Evolutionary conservation across 192 early-diverging fungal species (phyloP).

Genomic region (Lobulomyces angularis): DNA sequence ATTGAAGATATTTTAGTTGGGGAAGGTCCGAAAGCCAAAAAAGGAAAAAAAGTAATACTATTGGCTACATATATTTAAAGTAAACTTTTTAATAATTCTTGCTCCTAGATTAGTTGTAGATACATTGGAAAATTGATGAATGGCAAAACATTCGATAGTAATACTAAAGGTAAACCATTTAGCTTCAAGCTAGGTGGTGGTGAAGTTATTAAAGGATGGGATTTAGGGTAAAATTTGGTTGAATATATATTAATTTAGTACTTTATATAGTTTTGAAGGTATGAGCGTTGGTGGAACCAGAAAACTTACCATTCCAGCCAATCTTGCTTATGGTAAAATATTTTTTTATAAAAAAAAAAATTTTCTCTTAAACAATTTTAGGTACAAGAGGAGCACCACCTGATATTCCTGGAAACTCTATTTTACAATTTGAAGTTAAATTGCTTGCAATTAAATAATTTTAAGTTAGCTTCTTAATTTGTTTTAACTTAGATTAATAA

Average conservation of each 20-base stretch:
- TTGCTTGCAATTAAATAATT: slow-evolving; percentile 60
- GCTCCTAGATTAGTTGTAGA: slow-evolving; percentile 58
- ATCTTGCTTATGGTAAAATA: slow-evolving; percentile 40
- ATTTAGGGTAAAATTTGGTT: slow-evolving; percentile 46
- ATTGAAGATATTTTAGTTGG: slow-evolving; percentile 68
- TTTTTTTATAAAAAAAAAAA: slow-evolving; percentile 9
- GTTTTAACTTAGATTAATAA: no score
- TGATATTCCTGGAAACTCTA: slow-evolving; percentile 76
- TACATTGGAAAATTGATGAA: slow-evolving; percentile 87
- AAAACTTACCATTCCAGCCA: slow-evolving; percentile 79
- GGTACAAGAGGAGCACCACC: slow-evolving; percentile 80
- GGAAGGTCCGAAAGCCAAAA: slow-evolving; percentile 47
- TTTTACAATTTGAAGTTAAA: slow-evolving; percentile 84
- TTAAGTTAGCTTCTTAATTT: no score
- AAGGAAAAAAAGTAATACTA: slow-evolving; percentile 36
- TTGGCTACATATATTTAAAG: background rate
- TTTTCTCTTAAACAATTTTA: slow-evolving; percentile 21
- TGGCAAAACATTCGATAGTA: slow-evolving; percentile 95
- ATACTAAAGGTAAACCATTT: slow-evolving; percentile 82
- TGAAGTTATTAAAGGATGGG: slow-evolving; percentile 97
- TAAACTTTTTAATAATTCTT: slow-evolving; percentile 1
- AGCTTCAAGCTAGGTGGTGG: slow-evolving; percentile 69
- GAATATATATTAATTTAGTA: background rate
- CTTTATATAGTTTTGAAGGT: slow-evolving; percentile 23
- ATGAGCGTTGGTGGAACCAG: slow-evolving; percentile 89